These are phyloP conservation scores for Suillus plorans DNA, from an alignment of 768 basidiomycete genomes.

Conservation along the genomic window DNA sequence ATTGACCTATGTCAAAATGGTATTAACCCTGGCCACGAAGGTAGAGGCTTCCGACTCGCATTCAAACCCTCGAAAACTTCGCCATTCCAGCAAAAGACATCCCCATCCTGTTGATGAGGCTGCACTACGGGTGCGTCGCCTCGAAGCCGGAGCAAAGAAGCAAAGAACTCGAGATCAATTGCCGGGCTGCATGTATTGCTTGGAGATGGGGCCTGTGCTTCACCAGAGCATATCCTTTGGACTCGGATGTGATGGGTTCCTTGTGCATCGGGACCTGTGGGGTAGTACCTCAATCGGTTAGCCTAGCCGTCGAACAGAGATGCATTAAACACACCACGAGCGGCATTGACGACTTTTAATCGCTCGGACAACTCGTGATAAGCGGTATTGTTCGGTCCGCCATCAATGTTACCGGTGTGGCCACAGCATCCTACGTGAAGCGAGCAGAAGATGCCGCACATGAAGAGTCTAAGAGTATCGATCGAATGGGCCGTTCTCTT, in stretches of 20 bases:
- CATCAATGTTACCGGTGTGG: slow-evolving; percentile 7
- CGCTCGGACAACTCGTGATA: slow-evolving; percentile 27
- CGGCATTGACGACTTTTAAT: slow-evolving; percentile 50
- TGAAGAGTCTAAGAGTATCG: slow-evolving; percentile 26
- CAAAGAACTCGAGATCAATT: slow-evolving; percentile 55
- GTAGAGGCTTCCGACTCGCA: slow-evolving; percentile 38
- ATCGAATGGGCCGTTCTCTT: not conserved
- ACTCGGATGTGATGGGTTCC: slow-evolving; percentile 27
- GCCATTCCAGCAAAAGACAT: slow-evolving; percentile 84
- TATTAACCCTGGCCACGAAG: slow-evolving; percentile 10
- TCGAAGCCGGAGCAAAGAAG: slow-evolving; percentile 74
- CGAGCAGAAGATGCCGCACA: slow-evolving; percentile 74
- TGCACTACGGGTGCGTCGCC: slow-evolving; percentile 59
- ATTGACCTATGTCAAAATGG: slow-evolving; percentile 41
- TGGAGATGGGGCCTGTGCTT: not conserved
- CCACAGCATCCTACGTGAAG: slow-evolving; percentile 23
- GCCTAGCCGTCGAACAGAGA: not conserved
- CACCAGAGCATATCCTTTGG: not conserved
- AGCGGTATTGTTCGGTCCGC: slow-evolving; percentile 6
- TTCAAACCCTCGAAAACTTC: slow-evolving; percentile 87
- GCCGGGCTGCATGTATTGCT: not conserved
- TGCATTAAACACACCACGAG: slow-evolving; percentile 48
- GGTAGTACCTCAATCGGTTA: not conserved
- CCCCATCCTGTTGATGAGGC: slow-evolving; percentile 59
- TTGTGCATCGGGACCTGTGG: slow-evolving; percentile 67